Conservation (phyloP, 495 filamentous ascomycete species). For the Xylaria scruposa region DNA sequence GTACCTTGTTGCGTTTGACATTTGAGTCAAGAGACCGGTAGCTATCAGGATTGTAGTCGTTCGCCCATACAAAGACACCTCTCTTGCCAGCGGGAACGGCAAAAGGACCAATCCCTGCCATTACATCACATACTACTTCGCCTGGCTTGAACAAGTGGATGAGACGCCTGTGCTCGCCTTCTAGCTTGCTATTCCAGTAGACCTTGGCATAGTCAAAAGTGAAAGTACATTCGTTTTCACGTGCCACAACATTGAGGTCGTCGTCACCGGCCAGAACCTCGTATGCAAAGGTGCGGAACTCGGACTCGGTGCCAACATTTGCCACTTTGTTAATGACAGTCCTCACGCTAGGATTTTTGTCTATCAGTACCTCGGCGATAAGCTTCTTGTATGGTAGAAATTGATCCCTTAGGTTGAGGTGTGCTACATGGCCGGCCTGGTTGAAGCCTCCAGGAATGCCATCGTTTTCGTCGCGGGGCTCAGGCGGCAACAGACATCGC, state of each 20-base stretch:
- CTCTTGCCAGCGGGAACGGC: constrained; percentile 90
- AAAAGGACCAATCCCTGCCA: constrained; percentile 97
- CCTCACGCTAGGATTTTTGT: constrained; percentile 78
- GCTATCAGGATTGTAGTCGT: constrained; percentile 94
- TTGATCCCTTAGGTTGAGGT: constrained; percentile 85
- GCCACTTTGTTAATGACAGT: constrained; percentile 98
- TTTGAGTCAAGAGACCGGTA: constrained; percentile 72
- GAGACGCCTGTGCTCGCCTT: constrained; percentile 85
- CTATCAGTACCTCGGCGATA: constrained; percentile 81
- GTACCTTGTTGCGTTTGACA: constrained; percentile 77
- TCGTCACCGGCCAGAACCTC: constrained; percentile 85
- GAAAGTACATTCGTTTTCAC: constrained; percentile 68
- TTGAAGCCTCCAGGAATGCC: constrained; percentile 89
- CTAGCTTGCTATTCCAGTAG: constrained; percentile 94
- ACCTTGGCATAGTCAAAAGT: constrained; percentile 83
- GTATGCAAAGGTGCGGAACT: constrained; percentile 91
- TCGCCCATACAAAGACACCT: constrained; percentile 93
- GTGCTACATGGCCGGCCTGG: constrained; percentile 87
- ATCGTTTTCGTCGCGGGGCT: constrained; percentile 60
- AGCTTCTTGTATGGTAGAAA: constrained; percentile 83
- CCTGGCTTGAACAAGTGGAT: constrained; percentile 78
- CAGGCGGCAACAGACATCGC: constrained; percentile 72
- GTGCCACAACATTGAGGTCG: constrained; percentile 79
- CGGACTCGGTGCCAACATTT: constrained; percentile 80
- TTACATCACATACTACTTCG: constrained; percentile 93